Conservation (phyloP, 2,329 filamentous ascomycete genomes). For the Alternaria gansuensis region DNA sequence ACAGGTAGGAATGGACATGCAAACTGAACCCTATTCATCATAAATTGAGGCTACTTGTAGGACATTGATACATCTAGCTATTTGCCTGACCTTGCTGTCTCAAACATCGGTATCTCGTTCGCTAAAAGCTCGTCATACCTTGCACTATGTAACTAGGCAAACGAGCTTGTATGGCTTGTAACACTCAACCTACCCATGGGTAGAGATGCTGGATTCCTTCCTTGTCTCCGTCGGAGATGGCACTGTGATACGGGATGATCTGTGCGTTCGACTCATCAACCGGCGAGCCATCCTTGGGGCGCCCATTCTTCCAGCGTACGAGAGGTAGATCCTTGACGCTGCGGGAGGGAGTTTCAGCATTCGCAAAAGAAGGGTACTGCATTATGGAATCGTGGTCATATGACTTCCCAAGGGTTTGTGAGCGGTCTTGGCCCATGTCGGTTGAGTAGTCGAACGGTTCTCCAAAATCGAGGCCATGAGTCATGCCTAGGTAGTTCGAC, state of each 20-base stretch:
- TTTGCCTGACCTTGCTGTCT: not conserved
- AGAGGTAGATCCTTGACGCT: not conserved
- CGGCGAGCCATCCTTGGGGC: not conserved
- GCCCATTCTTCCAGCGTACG: not conserved
- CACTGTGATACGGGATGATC: fast-evolving
- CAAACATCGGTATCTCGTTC: not conserved
- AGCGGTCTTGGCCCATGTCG: not conserved
- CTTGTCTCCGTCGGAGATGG: not conserved
- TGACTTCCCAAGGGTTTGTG: not conserved
- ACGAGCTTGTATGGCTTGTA: not conserved
- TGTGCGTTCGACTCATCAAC: not conserved
- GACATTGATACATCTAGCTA: not conserved
- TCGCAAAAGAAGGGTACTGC: not conserved
- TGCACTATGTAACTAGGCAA: not conserved
- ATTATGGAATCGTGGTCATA: not conserved
- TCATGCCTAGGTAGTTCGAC: not conserved
- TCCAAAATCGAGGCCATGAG: not conserved
- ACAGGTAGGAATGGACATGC: not conserved
- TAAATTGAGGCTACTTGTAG: not conserved
- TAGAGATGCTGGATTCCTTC: not conserved
- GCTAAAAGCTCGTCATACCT: not conserved
- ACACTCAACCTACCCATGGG: not conserved
- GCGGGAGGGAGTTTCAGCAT: not conserved
- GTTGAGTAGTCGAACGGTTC: not conserved
- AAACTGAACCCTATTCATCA: not conserved